Evolutionary conservation across 306 rosid species (phyloP), one percentile per base, ranked within the genome.

Genomic region (Malus orientalis): DNA sequence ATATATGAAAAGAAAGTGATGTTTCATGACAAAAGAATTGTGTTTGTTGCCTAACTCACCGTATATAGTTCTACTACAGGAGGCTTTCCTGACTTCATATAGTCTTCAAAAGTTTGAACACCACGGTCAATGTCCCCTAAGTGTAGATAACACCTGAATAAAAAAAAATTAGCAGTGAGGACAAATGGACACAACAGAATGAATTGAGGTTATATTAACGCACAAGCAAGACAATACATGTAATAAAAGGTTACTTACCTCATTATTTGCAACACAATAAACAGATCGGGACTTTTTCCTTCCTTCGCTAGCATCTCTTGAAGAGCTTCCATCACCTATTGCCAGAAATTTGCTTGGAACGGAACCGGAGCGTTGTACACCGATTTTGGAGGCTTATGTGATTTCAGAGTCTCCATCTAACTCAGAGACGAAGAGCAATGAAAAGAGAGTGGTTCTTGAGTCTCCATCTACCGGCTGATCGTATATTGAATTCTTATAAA

Each of bases 121-220:
- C 81, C 97, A 75, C 82, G 89, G 54, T 92, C 98, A 86, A 95
- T 84, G 73, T 91, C 90, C 76, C 98, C 96, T 32, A 88, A 84
- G 61, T 82, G 71, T 78, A 92, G 81, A 82, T 92, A 90, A 83
- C 97, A 89, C 91, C 97, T 95, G 36, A 32, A 32, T 33, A 33
- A 77, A 74, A 79, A 79, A 82, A 33, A 82, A 74, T 1, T 62
- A 73, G 81, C 57, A 10, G 29, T 49, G 60, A 74, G 57, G 62
- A 82, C 42, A 69, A 8, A 30, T 10, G 8, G 13, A 29, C 60
- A 42, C n/a, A 18, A 25, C 25, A 40, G 53, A 27, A 45, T 11
- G 25, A 53, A 74, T 25, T 45, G 59, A 61, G 40, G 30, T 25
- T 5, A 61, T 45, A 23, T 61, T 61, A 65, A 19, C 8, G 1